Evolutionary conservation across 495 filamentous ascomycete species (phyloP), one percentile per base, ranked within the genome.

Genomic region (Trichoderma asperelloides): DNA sequence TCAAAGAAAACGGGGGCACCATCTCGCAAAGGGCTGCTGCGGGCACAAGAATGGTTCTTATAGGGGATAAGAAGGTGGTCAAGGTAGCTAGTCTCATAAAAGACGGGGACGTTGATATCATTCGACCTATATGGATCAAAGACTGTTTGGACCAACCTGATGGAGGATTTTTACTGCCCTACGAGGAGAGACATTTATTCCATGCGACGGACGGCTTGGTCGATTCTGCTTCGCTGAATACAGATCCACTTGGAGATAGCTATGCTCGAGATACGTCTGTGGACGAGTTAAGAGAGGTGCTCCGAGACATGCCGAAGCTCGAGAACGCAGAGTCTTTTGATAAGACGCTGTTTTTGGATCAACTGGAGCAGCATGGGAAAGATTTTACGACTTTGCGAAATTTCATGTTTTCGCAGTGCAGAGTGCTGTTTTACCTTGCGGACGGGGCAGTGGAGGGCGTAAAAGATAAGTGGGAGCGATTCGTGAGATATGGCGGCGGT

Each of bases 1-100:
- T 97, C 71, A 98, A 97, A 75, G 82, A 86, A 25, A 86, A 98
- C 66, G 96, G 95, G 27, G 95, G 93, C n/a, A 86, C 80, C 45
- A 84, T 96, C 55, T 89, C 87, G 55, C 92, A 97, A 73, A 87
- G 85, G 9, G 84, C 91, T 30, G 87, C 77, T 60, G 83, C 87
- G 13, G 82, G 77, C 18, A 75, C 83, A 4, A 76, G 80, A 49
- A 90, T 87, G 40, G 78, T 95, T 40, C 84, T 89, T 68, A 78
- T 99, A 57, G 93, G 88, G 3, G 96, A 98, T 64, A 88, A 90
- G 74, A 89, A 85, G 64, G 89, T 91, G 16, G 91, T 98, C 65
- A 92, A 93, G 71, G 93, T 95, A 8, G 90, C 90, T 33, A 92
- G 90, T 13, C 70, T 96, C 18, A 88, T 89, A 49, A 96, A 92